phyloP scores from a whole-genome alignment of 2,329 filamentous ascomycete genomes.

The Aspergillus fischeri region DNA sequence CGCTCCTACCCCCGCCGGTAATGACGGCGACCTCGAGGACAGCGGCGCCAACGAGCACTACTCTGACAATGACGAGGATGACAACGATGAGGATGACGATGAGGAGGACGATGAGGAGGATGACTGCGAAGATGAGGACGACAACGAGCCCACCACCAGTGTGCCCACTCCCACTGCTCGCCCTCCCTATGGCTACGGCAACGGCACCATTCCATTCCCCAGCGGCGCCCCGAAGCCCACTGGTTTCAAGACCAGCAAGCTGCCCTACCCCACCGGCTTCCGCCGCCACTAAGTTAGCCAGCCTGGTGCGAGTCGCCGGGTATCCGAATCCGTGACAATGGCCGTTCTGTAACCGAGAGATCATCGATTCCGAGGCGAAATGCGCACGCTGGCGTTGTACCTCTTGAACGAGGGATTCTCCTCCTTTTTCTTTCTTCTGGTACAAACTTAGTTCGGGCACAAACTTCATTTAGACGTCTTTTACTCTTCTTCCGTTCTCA shows the following conservation, averaged over 20 bases:
- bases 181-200: slow-evolving; percentile 8
- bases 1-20: slow-evolving; percentile 8
- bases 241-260: slow-evolving; percentile 30
- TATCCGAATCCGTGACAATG: not conserved
- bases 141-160: slow-evolving; percentile 2
- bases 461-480: slow-evolving; percentile 3
- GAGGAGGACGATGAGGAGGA: not conserved
- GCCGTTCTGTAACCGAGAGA: slow-evolving; percentile 14
- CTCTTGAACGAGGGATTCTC: slow-evolving; percentile 16
- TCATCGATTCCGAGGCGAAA: slow-evolving; percentile 15
- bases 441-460: slow-evolving; percentile 10
- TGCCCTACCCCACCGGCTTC: slow-evolving; percentile 20
- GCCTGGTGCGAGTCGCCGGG: not conserved
- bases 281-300: slow-evolving; percentile 22
- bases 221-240: slow-evolving; percentile 20
- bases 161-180: no score
- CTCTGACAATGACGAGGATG: not conserved
- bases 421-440: slow-evolving; percentile 16
- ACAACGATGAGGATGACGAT: slow-evolving; percentile 1
- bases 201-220: slow-evolving; percentile 13
- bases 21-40: not conserved
- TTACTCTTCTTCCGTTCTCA: slow-evolving; percentile 11
- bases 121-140: slow-evolving; percentile 3
- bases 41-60: not conserved
- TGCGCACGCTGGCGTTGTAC: slow-evolving; percentile 24